Evolutionary conservation across 1,139 yeast species (phyloP).

Genomic region (Wickerhamiella pararugosa): DNA sequence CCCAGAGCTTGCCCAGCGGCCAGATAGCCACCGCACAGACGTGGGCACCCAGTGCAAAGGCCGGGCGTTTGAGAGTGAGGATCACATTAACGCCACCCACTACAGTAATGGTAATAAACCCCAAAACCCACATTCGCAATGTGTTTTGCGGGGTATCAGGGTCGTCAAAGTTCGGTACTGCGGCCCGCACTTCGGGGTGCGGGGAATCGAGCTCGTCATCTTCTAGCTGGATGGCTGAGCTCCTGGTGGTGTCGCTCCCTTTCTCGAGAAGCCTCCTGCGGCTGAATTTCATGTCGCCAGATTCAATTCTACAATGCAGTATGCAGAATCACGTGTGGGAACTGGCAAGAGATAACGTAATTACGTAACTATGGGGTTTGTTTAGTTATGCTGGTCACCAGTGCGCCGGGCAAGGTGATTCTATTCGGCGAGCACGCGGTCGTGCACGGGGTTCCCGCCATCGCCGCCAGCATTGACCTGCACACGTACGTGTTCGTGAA

Average conservation of each 20-base stretch:
- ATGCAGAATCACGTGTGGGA: not conserved
- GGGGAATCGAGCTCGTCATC: slow-evolving; percentile 35
- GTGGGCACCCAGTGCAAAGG: slow-evolving; percentile 37
- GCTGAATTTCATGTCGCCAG: not conserved
- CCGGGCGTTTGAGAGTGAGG: slow-evolving; percentile 45
- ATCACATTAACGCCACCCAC: slow-evolving; percentile 48
- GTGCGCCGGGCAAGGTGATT: slow-evolving; percentile 96
- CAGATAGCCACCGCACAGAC: slow-evolving; percentile 47
- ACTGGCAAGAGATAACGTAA: not conserved
- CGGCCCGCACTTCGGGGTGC: slow-evolving; percentile 55
- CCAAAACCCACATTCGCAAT: slow-evolving; percentile 45
- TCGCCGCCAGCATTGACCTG: slow-evolving; percentile 74
- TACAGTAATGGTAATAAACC: slow-evolving; percentile 37
- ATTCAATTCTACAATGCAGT: not conserved
- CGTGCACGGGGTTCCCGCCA: slow-evolving; percentile 82
- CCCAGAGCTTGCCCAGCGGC: slow-evolving; percentile 47
- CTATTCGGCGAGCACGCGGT: slow-evolving; percentile 96
- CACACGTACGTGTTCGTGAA: slow-evolving; percentile 64
- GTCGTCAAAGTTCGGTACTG: slow-evolving; percentile 51
- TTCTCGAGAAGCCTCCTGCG: no score
- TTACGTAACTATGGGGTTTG: not conserved
- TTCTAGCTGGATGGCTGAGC: not conserved
- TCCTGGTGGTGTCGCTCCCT: no score
- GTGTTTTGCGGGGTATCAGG: slow-evolving; percentile 42
- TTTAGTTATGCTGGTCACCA: slow-evolving; percentile 38